Base-by-base conservation (phyloP, 2,329 filamentous ascomycete species). In the Aspergillus awamori region DNA sequence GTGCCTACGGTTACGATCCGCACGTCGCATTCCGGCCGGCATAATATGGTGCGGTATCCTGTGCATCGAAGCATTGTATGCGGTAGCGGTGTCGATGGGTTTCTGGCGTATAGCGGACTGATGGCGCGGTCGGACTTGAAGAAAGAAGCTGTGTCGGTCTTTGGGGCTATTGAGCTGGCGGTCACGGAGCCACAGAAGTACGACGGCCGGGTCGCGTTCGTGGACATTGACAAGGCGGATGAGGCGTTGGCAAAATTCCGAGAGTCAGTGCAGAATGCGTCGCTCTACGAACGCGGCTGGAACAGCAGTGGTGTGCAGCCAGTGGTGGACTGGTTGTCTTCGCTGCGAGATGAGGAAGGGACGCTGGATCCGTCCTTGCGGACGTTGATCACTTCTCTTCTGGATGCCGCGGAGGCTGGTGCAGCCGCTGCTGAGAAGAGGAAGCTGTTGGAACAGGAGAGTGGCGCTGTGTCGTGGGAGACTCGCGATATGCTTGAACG, bases 1-100 rank as follows among this genome's bases (percentile, higher is more conserved):
- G 89, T 92, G 17, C 93, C 93, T 2, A 83, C 83, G 0, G 84
- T 96, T 36, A 87, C 91, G 20, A 90, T 91, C 45, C 86, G 86
- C 1, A 84, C 82, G 5, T 87, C 89, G 13, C 83, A 82, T 62
- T 86, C 85, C 15, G 87, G 88, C 8, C 82, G 87, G 63, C 84
- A 87, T 59, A 87, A 87, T 11, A 84, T 87, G 15, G 82, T 95
- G 45, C 86, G 87, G 6, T 92, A 92, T 48, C 93, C 94, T 0
- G 92, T 97, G 1, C 94, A 98, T 72, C 91, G 89, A 72, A 87
- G 89, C 0, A 77, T 97, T 15, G 69, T 97, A 8, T 84, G 96
- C 8, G 88, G 87, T 0, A 84, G 91, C 53, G 93, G 92, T 0
- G 78, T 96, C 2, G 79, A 85, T 57, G 92, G 90, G 7, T 86